Conservation (phyloP, 805 yeast genomes). For the Sugiyamaella qingdaonensis region DNA sequence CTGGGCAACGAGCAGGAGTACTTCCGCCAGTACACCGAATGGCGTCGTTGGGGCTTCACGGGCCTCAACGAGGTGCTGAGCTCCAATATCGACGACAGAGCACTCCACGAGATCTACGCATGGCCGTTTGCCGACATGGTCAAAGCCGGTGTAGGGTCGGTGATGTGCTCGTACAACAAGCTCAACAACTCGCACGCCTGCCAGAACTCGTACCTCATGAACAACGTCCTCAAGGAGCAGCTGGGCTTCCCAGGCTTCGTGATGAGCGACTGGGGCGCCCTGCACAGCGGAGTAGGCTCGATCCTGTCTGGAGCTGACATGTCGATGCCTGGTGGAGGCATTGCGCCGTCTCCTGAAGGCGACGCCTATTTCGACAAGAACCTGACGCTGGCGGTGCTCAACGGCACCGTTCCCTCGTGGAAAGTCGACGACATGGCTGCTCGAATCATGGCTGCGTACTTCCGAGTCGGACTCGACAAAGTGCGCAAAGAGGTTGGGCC, state of each 20-base stretch:
- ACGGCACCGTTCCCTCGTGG: constrained; percentile 49
- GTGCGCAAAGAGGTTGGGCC: constrained; percentile 20
- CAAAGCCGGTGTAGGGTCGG: constrained; percentile 54
- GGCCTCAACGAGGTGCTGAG: constrained; percentile 41
- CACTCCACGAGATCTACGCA: constrained; percentile 56
- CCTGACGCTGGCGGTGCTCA: constrained; percentile 51
- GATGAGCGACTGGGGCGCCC: constrained; percentile 67
- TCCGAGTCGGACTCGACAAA: constrained; percentile 38
- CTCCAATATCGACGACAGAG: constrained; percentile 54
- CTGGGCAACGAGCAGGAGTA: constrained; percentile 63
- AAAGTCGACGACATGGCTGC: constrained; percentile 61
- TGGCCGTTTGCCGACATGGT: constrained; percentile 68
- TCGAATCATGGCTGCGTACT: constrained; percentile 55
- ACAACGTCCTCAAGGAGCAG: constrained; percentile 54
- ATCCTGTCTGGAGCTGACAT: constrained; percentile 59
- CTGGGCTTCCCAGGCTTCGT: constrained; percentile 65
- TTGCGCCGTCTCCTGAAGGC: constrained; percentile 10
- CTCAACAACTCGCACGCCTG: constrained; percentile 57
- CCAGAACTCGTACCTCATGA: constrained; percentile 53
- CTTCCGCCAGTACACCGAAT: constrained; percentile 51
- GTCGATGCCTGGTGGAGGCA: constrained; percentile 63
- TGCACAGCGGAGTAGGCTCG: constrained; percentile 50
- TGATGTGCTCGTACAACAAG: constrained; percentile 59
- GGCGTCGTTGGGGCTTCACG: constrained; percentile 45
- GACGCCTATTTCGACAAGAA: constrained; percentile 49